Evolutionary conservation across 2,329 filamentous ascomycete genomes (phyloP).

Genomic region (Fusarium falciforme): DNA sequence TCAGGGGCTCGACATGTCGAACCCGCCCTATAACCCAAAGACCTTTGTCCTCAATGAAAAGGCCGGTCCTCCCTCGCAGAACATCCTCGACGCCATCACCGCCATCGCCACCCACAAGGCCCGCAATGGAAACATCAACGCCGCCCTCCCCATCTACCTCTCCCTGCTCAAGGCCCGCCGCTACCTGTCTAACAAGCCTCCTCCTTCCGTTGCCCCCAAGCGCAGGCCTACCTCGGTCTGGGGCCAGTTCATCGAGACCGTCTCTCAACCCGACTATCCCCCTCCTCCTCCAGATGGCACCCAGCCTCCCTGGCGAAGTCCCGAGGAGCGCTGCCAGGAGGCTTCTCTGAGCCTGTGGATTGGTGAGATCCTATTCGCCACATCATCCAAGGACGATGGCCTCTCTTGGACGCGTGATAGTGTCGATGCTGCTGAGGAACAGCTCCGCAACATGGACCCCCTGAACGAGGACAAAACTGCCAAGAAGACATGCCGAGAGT

Average conservation of each 20-base stretch:
- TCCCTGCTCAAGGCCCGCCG: constrained; percentile 85
- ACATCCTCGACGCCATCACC: constrained; percentile 80
- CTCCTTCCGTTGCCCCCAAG: constrained; percentile 23
- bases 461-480: constrained; percentile 42
- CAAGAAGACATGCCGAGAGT: constrained; percentile 76
- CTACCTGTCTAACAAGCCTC: constrained; percentile 59
- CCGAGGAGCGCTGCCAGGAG: constrained; percentile 81
- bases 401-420: constrained; percentile 91
- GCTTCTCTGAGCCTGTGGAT: constrained; percentile 90
- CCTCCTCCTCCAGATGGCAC: constrained; percentile 77
- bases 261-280: constrained; percentile 73
- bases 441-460: constrained; percentile 60
- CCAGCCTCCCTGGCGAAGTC: constrained; percentile 71
- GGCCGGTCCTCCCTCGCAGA: constrained; percentile 71
- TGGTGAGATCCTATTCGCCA: constrained; percentile 89
- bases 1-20: constrained; percentile 59
- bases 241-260: constrained; percentile 36
- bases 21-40: constrained; percentile 64
- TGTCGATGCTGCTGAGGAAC: constrained; percentile 81
- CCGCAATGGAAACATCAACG: constrained; percentile 70
- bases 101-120: constrained; percentile 84
- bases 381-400: constrained; percentile 71
- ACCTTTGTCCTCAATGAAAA: constrained; percentile 74
- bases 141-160: constrained; percentile 85
- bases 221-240: constrained; percentile 29